Conservation (phyloP, 1,284 basidiomycete genomes). For the Ganoderma resinaceum region DNA sequence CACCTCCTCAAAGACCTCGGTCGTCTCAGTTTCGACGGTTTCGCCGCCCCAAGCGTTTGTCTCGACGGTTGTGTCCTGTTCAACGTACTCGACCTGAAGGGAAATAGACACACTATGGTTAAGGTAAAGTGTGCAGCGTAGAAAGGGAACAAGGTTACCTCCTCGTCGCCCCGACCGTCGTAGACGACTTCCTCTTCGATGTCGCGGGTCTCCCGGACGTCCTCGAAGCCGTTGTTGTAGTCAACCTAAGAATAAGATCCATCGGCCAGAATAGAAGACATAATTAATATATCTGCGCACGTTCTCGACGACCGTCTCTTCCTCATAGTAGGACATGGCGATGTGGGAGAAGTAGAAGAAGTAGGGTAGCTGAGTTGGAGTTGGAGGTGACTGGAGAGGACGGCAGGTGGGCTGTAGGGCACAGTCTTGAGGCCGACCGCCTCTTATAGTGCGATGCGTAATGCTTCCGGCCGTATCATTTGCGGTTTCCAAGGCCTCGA, state of each 20-base stretch:
- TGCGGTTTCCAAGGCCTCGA: slow-evolving; percentile 2
- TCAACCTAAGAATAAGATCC: not conserved
- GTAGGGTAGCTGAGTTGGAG: not conserved
- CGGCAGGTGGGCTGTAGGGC: not conserved
- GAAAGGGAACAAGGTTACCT: not conserved
- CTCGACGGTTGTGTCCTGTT: not conserved
- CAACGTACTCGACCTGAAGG: slow-evolving; percentile 1
- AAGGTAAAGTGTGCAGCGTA: no score
- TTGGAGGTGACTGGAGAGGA: not conserved
- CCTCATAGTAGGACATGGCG: slow-evolving; percentile 1
- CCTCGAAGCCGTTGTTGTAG: slow-evolving; percentile 8
- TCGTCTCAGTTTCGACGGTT: not conserved
- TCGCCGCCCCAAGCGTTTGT: not conserved
- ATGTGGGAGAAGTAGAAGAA: no score
- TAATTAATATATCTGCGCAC: not conserved
- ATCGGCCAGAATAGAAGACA: no score
- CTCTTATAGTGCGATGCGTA: slow-evolving; percentile 2
- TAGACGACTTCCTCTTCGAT: not conserved
- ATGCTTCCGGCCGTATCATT: not conserved
- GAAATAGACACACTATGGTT: not conserved
- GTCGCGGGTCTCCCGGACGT: slow-evolving; percentile 1
- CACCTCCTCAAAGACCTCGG: not conserved
- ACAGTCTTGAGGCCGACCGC: no score
- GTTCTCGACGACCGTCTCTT: not conserved
- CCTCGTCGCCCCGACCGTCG: not conserved